A percentile compares a stretch with the other conserved stretches of the same genome.
These are phyloP conservation scores for Fraxinus sp. DNA, from an alignment of 305 asterid genomes.

Conservation along the genomic window DNA sequence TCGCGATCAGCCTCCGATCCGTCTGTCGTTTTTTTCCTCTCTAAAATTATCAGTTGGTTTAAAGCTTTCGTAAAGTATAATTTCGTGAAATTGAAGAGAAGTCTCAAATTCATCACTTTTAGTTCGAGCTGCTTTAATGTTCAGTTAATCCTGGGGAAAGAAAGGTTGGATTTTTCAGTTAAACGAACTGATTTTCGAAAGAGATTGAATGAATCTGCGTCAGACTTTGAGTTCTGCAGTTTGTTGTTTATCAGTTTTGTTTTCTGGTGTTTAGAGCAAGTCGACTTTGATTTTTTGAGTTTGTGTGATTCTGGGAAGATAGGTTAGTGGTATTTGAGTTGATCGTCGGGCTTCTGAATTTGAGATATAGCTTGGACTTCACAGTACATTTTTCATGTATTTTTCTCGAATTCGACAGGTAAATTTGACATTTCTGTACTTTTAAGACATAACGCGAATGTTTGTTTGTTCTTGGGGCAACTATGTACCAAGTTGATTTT, in stretches of 20 bases:
- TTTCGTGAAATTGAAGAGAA: slow-evolving; percentile 26
- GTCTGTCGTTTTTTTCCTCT: background rate
- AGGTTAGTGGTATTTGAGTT: slow-evolving; percentile 6
- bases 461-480: slow-evolving; percentile 9
- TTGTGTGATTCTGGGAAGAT: slow-evolving; percentile 16
- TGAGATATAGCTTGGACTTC: slow-evolving; percentile 37
- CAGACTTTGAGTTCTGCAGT: slow-evolving; percentile 13
- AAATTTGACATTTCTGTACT: slow-evolving; percentile 19
- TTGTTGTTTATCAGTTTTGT: slow-evolving; percentile 1
- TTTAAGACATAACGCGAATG: background rate
- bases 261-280: slow-evolving; percentile 7
- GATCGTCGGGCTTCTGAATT: slow-evolving; percentile 15
- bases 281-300: slow-evolving; percentile 29
- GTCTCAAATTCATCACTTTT: slow-evolving; percentile 29
- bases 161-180: background rate
- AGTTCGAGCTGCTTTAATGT: slow-evolving; percentile 15
- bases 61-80: slow-evolving; percentile 8
- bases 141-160: slow-evolving; percentile 5
- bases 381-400: slow-evolving; percentile 8
- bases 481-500: background rate
- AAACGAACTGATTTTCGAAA: background rate
- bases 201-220: background rate
- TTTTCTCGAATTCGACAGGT: slow-evolving; percentile 17
- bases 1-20: background rate
- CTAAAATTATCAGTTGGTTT: background rate